phyloP scores from a whole-genome alignment of 805 yeast genomes.

The Candida berthetii region DNA sequence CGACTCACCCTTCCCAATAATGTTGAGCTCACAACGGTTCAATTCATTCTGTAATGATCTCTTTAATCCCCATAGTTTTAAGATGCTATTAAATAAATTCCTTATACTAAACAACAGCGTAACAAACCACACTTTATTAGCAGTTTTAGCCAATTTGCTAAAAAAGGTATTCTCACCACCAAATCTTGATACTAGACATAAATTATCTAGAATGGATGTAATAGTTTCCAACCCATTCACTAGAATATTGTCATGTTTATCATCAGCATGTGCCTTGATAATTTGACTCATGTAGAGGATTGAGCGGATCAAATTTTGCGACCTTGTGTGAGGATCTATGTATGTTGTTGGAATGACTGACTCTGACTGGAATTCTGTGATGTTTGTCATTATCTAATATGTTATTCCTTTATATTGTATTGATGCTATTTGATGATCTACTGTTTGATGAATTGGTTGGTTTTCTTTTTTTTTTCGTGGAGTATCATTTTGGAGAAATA shows the following conservation, averaged over 20 bases:
- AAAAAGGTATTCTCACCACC: slow-evolving; percentile 7
- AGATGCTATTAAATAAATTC: slow-evolving; percentile 4
- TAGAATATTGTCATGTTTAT: slow-evolving; percentile 3
- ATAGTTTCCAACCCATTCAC: slow-evolving; percentile 9
- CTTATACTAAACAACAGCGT: slow-evolving; percentile 10
- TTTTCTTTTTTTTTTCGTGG: too few relatives aligned
- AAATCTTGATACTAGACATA: slow-evolving; percentile 9
- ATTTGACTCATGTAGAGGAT: not conserved
- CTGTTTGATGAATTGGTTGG: too few relatives aligned
- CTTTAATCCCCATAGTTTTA: slow-evolving; percentile 3
- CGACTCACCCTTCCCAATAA: not conserved
- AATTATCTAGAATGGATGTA: slow-evolving; percentile 13
- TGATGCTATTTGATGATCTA: too few relatives aligned
- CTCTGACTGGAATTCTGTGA: too few relatives aligned
- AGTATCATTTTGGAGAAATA: too few relatives aligned
- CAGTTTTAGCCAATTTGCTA: slow-evolving; percentile 1
- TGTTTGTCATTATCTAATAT: too few relatives aligned
- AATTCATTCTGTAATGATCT: slow-evolving; percentile 4
- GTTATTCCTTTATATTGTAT: too few relatives aligned
- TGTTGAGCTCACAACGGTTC: slow-evolving; percentile 3
- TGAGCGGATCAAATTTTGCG: not conserved
- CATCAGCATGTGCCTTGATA: not conserved
- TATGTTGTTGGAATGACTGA: too few relatives aligned
- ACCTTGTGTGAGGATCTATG: too few relatives aligned
- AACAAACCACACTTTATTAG: slow-evolving; percentile 13